Evolutionary conservation across 202 grass and related monocot species (phyloP), one percentile per base, ranked within the genome.

Genomic region (Cymbopogon flexuosus): DNA sequence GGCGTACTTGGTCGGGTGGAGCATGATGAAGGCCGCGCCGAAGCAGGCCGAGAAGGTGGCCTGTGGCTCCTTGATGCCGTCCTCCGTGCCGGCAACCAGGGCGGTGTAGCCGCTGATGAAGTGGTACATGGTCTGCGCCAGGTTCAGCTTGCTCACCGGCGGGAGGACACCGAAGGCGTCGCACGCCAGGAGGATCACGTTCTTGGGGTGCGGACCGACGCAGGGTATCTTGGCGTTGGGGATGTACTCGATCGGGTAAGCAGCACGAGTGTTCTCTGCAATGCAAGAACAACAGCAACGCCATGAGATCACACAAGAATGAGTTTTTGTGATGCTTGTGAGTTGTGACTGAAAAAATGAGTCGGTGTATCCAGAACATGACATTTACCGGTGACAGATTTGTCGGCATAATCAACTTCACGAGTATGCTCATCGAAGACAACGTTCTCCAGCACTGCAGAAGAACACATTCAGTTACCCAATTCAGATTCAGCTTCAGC

Each of bases 51-150:
- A 99, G 81, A 99, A 99, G 47, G 96, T 99, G 3, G 96, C 96
- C 77, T 93, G 90, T 11, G 96, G 96, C 74, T 99, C 96, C 85
- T 93, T 99, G 71, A 99, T 90, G 71, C 96, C 96, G 18, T 99
- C 96, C 31, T 93, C 96, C 6, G 96, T 99, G 43, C 96, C 96
- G 30, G 96, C 96, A 66, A 99, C 96, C 61, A 99, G 74, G 54
- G 96, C 96, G 54, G 96, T 99, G 87, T 99, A 99, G 77, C 96
- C 96, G 52, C 96, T 99, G 74, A 99, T 99, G 90, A 99, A 99
- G 60, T 99, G 96, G 83, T 99, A 99, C 96, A 99, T 99, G 68
- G 96, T 99, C 85, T 99, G 96, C 10, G 92, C 77, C 23, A 99
- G 87, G 81, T 84, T 96, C n/a, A 99, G 85, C 79, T 96, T 99